Evolutionary conservation across 2,329 filamentous ascomycete genomes (phyloP), one percentile per base, ranked within the genome.

Genomic region (Onygenales sp.): DNA sequence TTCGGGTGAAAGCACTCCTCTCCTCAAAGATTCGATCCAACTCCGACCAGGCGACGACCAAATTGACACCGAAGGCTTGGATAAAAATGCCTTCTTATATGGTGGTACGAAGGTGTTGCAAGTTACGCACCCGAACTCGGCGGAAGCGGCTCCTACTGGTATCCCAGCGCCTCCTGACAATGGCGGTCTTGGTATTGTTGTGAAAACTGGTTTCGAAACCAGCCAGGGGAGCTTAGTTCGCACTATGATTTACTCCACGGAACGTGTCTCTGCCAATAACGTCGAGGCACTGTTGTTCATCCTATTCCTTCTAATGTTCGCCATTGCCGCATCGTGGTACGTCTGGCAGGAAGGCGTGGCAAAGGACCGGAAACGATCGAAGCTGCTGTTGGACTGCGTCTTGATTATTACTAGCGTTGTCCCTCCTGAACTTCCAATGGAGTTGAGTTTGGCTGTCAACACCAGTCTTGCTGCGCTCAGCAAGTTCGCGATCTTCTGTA

Each of bases 201-300:
- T 91, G 65, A 97, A 96, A 80, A 98, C 93, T 52, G 93, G 93
- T 10, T 98, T 98, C 65, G 94, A 98, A 74, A 98, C 93, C 9
- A 97, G 92, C 53, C 94, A 98, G 73, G 93, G 93, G 58, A 96
- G 90, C 70, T 81, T 98, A 56, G 93, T 98, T 56, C 87, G 93
- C 57, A 98, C 93, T 61, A 98, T 98, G 93, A 98, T 98, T 65
- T 98, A 95, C 76, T 96, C 94, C 1, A 98, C 93, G 1, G 93
- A 98, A 71, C 89, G 92, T 60, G 92, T 98, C 27, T 97, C 92
- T n/a, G 93, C 93, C 62, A 96, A 96, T 74, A 97, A 98, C 65
- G 85, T 85, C 44, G 93, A 98, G 72, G 93, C 93, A 1, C 75
- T 98, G n/a, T 79, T 95, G 56, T 98, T 98, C 76, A 98, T 98